Base-by-base conservation (phyloP, 2,329 filamentous ascomycete genomes). In the Emmonsiellopsis sp. region DNA sequence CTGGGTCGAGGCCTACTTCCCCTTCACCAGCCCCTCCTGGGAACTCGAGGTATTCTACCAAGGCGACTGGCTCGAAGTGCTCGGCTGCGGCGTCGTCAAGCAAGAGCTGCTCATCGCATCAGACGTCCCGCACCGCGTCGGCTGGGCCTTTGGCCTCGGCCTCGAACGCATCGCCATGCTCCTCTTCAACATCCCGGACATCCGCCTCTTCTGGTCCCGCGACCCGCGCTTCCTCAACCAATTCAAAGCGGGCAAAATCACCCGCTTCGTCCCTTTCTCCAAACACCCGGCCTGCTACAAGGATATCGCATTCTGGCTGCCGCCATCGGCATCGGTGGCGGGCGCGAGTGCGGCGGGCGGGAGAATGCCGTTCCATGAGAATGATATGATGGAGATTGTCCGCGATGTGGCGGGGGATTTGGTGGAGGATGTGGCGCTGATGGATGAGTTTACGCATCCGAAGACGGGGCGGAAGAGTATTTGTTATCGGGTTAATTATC, bases 1-100 rank as follows among this genome's bases (percentile, higher is more conserved):
- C 60, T 98, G 93, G 93, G 85, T 97, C 6, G 92, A 96, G 69
- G 90, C 93, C 1, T 97, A 93, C 71, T 98, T 98, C 72, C 93
- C 93, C 40, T 97, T 97, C 68, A 98, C 93, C 0, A 91, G 85
- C 54, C 93, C 93, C 0, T 93, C 87, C 6, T 98, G 89, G 87
- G 93, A 98, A 68, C 79, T 98, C 27, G 93, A 98, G 67, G 89
- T 98, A 8, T 91, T 88, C 76, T 96, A 92, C 81, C 85, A 86
- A 60, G 91, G 88, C 33, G 87, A 94, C 67, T 98, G 93, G 93
- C 83, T 98, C 36, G 93, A 98, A 72, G 84, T 97, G 4, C 79
- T 98, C 1, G 93, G 93, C n/a, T 94, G 86, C 62, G 93, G 93
- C 37, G 83, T 98, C 37, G 85, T 93, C 42, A 83, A 88, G 68